Evolutionary conservation across 1,284 basidiomycete species (phyloP).

Genomic region (Puccinia polysora): DNA sequence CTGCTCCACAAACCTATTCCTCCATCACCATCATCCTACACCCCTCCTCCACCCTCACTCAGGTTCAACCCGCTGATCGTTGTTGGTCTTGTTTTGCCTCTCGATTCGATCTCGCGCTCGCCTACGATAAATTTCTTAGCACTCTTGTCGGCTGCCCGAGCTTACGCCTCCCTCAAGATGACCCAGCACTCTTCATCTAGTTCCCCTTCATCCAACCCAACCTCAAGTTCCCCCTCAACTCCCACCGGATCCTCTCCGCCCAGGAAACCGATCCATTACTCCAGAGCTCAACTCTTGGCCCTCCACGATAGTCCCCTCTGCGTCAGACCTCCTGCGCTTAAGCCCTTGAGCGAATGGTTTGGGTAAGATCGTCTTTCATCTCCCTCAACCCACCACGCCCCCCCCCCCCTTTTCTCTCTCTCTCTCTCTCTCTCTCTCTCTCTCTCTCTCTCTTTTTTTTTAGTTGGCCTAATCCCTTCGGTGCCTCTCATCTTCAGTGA

Average conservation of each 20-base stretch:
- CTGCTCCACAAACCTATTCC: not conserved
- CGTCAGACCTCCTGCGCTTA: slow-evolving; percentile 29
- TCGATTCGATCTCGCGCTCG: no score
- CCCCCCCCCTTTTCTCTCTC: not conserved
- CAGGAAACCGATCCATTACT: slow-evolving; percentile 19
- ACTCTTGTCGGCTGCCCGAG: slow-evolving; percentile 41
- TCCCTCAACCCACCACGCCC: no score
- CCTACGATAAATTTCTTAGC: no score
- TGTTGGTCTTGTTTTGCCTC: not conserved
- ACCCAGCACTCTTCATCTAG: slow-evolving; percentile 16
- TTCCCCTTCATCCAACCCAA: not conserved
- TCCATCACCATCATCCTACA: not conserved
- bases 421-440: slow-evolving; percentile 3
- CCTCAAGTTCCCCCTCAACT: slow-evolving; percentile 18
- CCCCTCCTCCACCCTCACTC: not conserved
- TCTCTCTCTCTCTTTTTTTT: not conserved
- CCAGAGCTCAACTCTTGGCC: slow-evolving; percentile 22
- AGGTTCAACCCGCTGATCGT: not conserved
- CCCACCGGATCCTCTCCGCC: not conserved
- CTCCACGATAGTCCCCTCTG: slow-evolving; percentile 41
- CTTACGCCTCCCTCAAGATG: slow-evolving; percentile 43
- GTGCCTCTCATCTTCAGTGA: no score
- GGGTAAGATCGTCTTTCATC: no score
- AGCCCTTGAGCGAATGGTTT: slow-evolving; percentile 42
- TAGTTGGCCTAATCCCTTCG: no score